A percentile compares a stretch with the other conserved stretches of the same genome.
Conservation (phyloP, 2,329 filamentous ascomycete species). For the Ploettnerulaceae sp. region DNA sequence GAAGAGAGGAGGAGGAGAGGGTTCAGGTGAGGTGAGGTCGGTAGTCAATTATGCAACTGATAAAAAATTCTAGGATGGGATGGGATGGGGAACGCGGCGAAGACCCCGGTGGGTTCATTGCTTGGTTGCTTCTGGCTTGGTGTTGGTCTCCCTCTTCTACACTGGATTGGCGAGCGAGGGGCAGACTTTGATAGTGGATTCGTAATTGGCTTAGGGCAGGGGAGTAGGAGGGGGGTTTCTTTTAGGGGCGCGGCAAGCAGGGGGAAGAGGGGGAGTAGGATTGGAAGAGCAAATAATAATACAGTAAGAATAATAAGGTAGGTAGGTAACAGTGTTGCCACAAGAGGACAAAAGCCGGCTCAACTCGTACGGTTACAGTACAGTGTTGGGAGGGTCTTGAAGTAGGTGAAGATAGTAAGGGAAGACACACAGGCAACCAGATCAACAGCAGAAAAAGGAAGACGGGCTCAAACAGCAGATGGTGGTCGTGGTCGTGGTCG, state of each 20-base stretch:
- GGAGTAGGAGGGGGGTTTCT: neutral
- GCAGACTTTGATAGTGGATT: neutral
- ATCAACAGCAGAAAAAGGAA: too few relatives aligned
- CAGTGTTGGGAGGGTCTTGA: neutral
- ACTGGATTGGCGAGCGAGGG: constrained; percentile 2
- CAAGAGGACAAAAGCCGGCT: constrained; percentile 3
- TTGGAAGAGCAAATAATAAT: constrained; percentile 12
- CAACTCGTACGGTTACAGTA: neutral
- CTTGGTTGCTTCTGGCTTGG: neutral
- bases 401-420: neutral
- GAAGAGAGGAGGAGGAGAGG: constrained; percentile 23
- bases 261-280: constrained; percentile 5
- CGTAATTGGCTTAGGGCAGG: constrained; percentile 1
- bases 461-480: too few relatives aligned
- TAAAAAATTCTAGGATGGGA: constrained; percentile 18
- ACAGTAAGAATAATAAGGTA: too few relatives aligned
- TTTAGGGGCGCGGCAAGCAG: neutral
- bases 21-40: constrained; percentile 15
- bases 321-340: constrained; percentile 7
- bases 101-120: neutral
- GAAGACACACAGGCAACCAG: too few relatives aligned
- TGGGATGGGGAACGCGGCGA: constrained; percentile 9
- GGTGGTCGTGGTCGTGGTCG: too few relatives aligned
- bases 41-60: constrained; percentile 16
- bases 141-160: too few relatives aligned